These are phyloP conservation scores for Globisporangium carolinianum DNA, from an alignment of 352 stramenopile species.

Conservation along the genomic window DNA sequence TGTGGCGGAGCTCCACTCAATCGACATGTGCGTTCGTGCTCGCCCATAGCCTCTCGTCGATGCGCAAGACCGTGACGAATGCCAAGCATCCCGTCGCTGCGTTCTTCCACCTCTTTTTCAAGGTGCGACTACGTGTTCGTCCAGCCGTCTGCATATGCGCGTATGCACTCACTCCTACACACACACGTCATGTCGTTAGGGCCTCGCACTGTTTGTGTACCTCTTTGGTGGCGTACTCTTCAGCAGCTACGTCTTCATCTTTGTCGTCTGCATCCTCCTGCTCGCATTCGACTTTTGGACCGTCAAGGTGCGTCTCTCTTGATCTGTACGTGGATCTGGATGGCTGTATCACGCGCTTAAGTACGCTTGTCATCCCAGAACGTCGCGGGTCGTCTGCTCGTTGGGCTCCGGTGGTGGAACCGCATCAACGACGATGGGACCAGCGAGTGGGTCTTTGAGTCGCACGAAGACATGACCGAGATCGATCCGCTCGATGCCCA, in stretches of 20 bases:
- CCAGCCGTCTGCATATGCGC: not conserved
- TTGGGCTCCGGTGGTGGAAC: slow-evolving; percentile 98
- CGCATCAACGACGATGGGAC: slow-evolving; percentile 93
- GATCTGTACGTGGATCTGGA: not conserved
- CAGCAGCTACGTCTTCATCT: slow-evolving; percentile 94
- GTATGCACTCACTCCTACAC: not conserved
- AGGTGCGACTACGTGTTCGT: slow-evolving; percentile 33
- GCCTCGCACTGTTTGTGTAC: slow-evolving; percentile 90
- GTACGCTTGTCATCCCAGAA: slow-evolving; percentile 33
- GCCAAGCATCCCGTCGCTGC: slow-evolving; percentile 91
- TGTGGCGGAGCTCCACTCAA: too few species aligned
- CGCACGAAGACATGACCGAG: slow-evolving; percentile 86
- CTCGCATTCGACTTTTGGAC: slow-evolving; percentile 98
- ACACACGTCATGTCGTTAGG: slow-evolving; percentile 13
- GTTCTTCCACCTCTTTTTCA: slow-evolving; percentile 97
- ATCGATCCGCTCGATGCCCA: slow-evolving; percentile 85
- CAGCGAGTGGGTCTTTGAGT: slow-evolving; percentile 97
- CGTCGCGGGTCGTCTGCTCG: slow-evolving; percentile 81
- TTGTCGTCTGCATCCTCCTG: slow-evolving; percentile 94
- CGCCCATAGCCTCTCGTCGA: slow-evolving; percentile 45
- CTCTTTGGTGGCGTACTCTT: slow-evolving; percentile 90
- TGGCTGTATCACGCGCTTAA: not conserved
- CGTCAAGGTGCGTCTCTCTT: slow-evolving; percentile 74
- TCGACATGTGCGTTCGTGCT: too few species aligned
- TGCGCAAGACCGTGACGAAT: slow-evolving; percentile 58